These are phyloP conservation scores for Lolium perenne DNA, from an alignment of 176 grass and related monocot species.

Conservation along the genomic window DNA sequence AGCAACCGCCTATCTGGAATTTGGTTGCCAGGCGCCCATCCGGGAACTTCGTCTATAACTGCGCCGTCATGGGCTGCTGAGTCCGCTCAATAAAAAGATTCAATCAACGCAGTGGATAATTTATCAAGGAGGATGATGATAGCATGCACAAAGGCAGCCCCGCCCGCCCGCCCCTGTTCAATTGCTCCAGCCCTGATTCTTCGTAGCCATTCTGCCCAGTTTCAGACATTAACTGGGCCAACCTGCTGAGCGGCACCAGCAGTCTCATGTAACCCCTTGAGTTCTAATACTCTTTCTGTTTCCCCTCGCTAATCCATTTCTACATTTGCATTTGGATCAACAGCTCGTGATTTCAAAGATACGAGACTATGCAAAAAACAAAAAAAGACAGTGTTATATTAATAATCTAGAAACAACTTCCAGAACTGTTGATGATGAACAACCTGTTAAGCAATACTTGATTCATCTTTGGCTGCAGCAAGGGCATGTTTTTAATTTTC, in stretches of 20 bases:
- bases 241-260: slow-evolving; percentile 42
- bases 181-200: slow-evolving; percentile 57
- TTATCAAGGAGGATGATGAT: slow-evolving; percentile 39
- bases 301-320: slow-evolving; percentile 57
- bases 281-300: slow-evolving; percentile 66
- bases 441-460: slow-evolving; percentile 46
- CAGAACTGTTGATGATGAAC: slow-evolving; percentile 49
- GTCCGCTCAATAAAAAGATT: slow-evolving; percentile 53
- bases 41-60: slow-evolving; percentile 94
- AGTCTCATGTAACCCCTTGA: slow-evolving; percentile 62
- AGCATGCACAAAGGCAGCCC: slow-evolving; percentile 50
- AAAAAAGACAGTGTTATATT: slow-evolving; percentile 53
- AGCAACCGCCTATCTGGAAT: slow-evolving; percentile 67
- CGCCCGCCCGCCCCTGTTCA: slow-evolving; percentile 27
- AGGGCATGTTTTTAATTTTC: slow-evolving; percentile 1
- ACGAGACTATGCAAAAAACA: slow-evolving; percentile 57
- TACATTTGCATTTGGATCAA: slow-evolving; percentile 61
- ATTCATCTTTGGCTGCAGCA: slow-evolving; percentile 41
- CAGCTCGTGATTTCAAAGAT: slow-evolving; percentile 61
- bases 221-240: slow-evolving; percentile 51
- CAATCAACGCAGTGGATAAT: slow-evolving; percentile 45
- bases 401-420: slow-evolving; percentile 66
- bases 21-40: slow-evolving; percentile 78
- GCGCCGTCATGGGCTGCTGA: slow-evolving; percentile 98
- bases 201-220: slow-evolving; percentile 45